phyloP scores from a whole-genome alignment of 2,329 filamentous ascomycete genomes.

The Aspergillus clavatus region DNA sequence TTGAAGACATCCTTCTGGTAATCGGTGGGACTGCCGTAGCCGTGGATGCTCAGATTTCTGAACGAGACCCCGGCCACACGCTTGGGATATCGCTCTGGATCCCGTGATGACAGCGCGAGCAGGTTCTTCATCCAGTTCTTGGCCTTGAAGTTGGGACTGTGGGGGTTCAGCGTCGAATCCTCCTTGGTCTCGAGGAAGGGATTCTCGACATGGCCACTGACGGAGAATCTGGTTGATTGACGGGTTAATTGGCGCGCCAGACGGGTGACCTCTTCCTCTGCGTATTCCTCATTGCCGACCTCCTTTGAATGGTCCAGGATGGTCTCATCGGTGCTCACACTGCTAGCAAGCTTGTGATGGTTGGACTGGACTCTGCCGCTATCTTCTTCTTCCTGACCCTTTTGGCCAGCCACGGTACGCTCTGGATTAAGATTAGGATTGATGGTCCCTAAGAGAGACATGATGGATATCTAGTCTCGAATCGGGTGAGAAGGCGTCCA shows the following conservation, averaged over 20 bases:
- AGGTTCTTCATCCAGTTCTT: constrained; percentile 46
- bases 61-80: constrained; percentile 62
- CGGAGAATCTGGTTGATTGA: constrained; percentile 30
- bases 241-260: constrained; percentile 34
- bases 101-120: constrained; percentile 43
- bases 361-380: constrained; percentile 9
- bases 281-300: constrained; percentile 20
- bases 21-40: constrained; percentile 63
- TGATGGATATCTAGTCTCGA: constrained; percentile 19
- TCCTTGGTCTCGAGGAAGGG: constrained; percentile 32
- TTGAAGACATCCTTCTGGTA: constrained; percentile 53
- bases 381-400: constrained; percentile 8
- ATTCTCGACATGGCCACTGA: constrained; percentile 25
- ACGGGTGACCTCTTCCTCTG: constrained; percentile 29
- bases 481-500: constrained; percentile 3
- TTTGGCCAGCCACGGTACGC: constrained; percentile 11
- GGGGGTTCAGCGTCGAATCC: constrained; percentile 42
- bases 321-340: constrained; percentile 28
- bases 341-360: constrained; percentile 18
- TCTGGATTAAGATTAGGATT: constrained; percentile 25
- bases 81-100: constrained; percentile 49
- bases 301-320: constrained; percentile 19
- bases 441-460: constrained; percentile 33
- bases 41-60: constrained; percentile 63
- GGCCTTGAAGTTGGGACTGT: constrained; percentile 41